Conservation (phyloP, 495 filamentous ascomycete species). For the Glonium stellatum region DNA sequence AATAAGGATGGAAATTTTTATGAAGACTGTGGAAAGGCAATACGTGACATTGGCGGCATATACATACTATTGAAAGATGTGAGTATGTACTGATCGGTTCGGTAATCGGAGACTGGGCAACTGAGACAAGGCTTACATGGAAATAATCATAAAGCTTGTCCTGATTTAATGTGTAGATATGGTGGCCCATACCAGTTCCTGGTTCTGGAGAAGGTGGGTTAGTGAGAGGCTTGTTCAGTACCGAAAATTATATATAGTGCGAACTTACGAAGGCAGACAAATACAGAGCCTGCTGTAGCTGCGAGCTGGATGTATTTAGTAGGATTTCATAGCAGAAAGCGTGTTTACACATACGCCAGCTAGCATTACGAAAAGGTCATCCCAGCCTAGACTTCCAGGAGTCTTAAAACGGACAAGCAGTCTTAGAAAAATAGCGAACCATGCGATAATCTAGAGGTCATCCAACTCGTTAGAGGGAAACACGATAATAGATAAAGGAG, state of each 20-base stretch:
- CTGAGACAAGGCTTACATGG: slow-evolving; percentile 3
- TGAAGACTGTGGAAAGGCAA: slow-evolving; percentile 18
- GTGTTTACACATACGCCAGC: slow-evolving; percentile 9
- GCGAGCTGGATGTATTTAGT: slow-evolving; percentile 3
- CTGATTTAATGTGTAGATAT: slow-evolving; percentile 13
- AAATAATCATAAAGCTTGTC: slow-evolving; percentile 9
- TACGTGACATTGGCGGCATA: slow-evolving; percentile 23
- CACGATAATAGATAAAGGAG: background rate
- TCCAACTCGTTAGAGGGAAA: background rate
- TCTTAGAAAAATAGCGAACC: slow-evolving; percentile 15
- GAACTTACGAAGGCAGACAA: slow-evolving; percentile 24
- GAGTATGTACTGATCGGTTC: too few relatives aligned
- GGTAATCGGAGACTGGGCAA: background rate
- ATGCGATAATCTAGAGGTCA: slow-evolving; percentile 9
- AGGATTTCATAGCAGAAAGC: background rate
- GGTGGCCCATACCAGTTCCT: slow-evolving; percentile 18
- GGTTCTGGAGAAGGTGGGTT: slow-evolving; percentile 9
- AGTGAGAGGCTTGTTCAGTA: too few relatives aligned
- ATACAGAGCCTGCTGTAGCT: slow-evolving; percentile 5
- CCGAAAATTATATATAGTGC: too few relatives aligned
- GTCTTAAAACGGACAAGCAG: slow-evolving; percentile 12
- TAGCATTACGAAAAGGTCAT: slow-evolving; percentile 22
- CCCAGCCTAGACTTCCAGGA: slow-evolving; percentile 16
- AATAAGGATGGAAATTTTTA: slow-evolving; percentile 25
- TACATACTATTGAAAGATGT: slow-evolving; percentile 7